phyloP scores from a whole-genome alignment of 495 filamentous ascomycete species.

The Pyrenopolyporus hunteri region DNA sequence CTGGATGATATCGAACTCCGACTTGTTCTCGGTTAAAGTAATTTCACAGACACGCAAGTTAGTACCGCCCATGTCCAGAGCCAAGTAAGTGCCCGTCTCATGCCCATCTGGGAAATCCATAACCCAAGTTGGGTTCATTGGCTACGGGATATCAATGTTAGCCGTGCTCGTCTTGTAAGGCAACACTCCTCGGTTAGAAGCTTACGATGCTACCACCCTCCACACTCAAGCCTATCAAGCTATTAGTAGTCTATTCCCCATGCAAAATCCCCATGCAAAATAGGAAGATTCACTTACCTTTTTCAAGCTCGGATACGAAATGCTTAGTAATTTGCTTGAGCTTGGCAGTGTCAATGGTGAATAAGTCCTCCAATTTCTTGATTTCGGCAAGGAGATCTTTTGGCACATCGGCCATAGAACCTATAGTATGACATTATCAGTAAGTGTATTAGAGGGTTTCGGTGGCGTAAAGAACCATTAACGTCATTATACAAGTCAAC shows the following conservation, averaged over 20 bases:
- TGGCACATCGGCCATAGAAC: conserved; percentile 62
- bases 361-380: conserved; percentile 81
- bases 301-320: conserved; percentile 86
- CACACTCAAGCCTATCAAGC: conserved; percentile 69
- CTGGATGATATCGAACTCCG: conserved; percentile 98
- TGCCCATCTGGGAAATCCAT: conserved; percentile 90
- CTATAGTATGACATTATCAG: conserved; percentile 38
- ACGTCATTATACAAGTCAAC: neutral
- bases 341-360: conserved; percentile 77
- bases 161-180: conserved; percentile 26
- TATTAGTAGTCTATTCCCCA: conserved; percentile 17
- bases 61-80: conserved; percentile 97
- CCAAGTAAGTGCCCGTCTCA: conserved; percentile 89
- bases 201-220: conserved; percentile 93
- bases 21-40: conserved; percentile 84
- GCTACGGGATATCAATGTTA: conserved; percentile 56
- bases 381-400: conserved; percentile 86
- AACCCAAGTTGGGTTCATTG: conserved; percentile 99
- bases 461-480: conserved; percentile 17
- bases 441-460: neutral
- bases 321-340: conserved; percentile 88
- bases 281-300: conserved; percentile 63
- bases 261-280: neutral
- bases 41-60: conserved; percentile 98
- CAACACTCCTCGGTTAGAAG: conserved; percentile 16